These are phyloP conservation scores for Cucurbita pepo DNA, from an alignment of 306 rosid genomes.

Conservation along the genomic window DNA sequence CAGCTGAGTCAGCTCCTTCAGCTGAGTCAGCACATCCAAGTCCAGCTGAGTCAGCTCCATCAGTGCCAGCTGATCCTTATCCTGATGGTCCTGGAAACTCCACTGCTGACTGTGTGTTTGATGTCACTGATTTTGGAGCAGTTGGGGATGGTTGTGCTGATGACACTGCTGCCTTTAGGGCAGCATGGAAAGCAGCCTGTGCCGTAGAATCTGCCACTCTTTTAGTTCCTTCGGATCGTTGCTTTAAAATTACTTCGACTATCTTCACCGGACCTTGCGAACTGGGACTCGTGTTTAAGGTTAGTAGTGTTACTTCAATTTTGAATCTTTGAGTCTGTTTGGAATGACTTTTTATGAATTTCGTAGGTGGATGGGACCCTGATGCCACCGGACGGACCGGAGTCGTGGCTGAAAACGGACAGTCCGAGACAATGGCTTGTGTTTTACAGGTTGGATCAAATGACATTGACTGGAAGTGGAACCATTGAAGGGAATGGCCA, in stretches of 20 bases:
- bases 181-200: constrained; percentile 95
- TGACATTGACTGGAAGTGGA: constrained; percentile 80
- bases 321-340: background rate
- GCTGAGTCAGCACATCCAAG: background rate
- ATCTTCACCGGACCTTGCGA: constrained; percentile 90
- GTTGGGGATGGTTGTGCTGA: constrained; percentile 79
- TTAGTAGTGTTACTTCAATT: constrained; percentile 6
- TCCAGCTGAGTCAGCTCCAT: constrained; percentile 2
- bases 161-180: constrained; percentile 59
- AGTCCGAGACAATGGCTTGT: constrained; percentile 79
- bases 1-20: constrained; percentile 1
- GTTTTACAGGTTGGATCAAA: constrained; percentile 59
- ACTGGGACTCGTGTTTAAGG: constrained; percentile 83
- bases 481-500: constrained; percentile 89
- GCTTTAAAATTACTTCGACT: constrained; percentile 69
- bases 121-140: constrained; percentile 65
- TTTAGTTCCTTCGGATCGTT: constrained; percentile 39
- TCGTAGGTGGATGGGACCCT: constrained; percentile 56
- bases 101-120: constrained; percentile 32
- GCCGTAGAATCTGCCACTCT: constrained; percentile 58
- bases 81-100: constrained; percentile 36
- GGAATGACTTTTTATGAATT: background rate
- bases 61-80: constrained; percentile 59
- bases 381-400: constrained; percentile 89
- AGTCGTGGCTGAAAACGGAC: constrained; percentile 62